These are phyloP conservation scores for Scheffersomyces lignicola DNA, from an alignment of 1,139 yeast species.

Conservation along the genomic window DNA sequence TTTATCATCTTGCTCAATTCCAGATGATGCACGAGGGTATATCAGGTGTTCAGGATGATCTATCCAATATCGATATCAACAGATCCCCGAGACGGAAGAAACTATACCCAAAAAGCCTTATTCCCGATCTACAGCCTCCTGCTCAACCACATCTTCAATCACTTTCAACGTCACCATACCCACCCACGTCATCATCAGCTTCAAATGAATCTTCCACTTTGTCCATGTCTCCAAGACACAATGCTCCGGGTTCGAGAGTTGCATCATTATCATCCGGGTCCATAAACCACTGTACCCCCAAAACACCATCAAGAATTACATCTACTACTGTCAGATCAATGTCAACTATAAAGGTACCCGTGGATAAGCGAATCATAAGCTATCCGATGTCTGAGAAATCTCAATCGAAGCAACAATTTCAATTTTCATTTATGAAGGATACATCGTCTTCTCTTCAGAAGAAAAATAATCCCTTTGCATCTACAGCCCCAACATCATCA, in stretches of 20 bases:
- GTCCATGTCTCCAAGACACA: neutral
- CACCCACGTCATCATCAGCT: neutral
- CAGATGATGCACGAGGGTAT: slow-evolving; percentile 2
- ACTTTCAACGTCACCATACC: slow-evolving; percentile 5
- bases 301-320: neutral
- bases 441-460: slow-evolving; percentile 37
- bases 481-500: slow-evolving; percentile 7
- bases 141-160: slow-evolving; percentile 6
- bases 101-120: slow-evolving; percentile 6
- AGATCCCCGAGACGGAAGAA: slow-evolving; percentile 8
- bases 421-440: slow-evolving; percentile 38
- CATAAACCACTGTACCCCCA: too few relatives aligned
- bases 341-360: slow-evolving; percentile 7
- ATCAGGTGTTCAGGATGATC: slow-evolving; percentile 3
- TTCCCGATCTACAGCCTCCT: neutral
- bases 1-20: too few relatives aligned
- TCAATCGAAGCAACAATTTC: slow-evolving; percentile 15
- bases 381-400: slow-evolving; percentile 16
- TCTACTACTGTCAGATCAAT: slow-evolving; percentile 1
- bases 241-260: too few relatives aligned
- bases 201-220: neutral
- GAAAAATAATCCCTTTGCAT: slow-evolving; percentile 17
- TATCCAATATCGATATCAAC: slow-evolving; percentile 2
- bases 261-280: too few relatives aligned
- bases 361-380: slow-evolving; percentile 12